Evolutionary conservation across 306 rosid species (phyloP).

Genomic region (Crataegus laevigata): DNA sequence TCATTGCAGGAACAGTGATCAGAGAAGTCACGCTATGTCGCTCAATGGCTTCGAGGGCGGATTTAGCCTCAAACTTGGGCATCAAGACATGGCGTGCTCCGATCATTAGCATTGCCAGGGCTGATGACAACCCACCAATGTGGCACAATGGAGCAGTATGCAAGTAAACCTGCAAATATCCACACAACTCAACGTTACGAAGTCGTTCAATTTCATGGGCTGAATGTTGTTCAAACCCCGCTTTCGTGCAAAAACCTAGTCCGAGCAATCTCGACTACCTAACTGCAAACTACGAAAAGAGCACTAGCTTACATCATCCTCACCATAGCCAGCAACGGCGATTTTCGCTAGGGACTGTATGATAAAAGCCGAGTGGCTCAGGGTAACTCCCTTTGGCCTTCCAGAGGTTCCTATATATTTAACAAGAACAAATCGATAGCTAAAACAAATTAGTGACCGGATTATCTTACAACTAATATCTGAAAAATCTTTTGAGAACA

Average conservation of each 20-base stretch:
- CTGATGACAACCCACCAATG: conserved; percentile 86
- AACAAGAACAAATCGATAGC: conserved; percentile 1
- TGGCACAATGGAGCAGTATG: conserved; percentile 91
- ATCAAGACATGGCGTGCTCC: conserved; percentile 79
- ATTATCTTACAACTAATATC: not conserved
- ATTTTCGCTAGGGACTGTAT: conserved; percentile 78
- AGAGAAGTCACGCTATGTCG: conserved; percentile 59
- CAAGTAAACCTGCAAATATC: conserved; percentile 60
- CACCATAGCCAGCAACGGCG: conserved; percentile 62
- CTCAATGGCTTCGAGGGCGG: conserved; percentile 45
- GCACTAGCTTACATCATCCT: conserved; percentile 68
- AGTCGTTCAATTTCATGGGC: conserved; percentile 1
- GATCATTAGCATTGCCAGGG: conserved; percentile 70
- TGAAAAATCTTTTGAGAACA: not conserved
- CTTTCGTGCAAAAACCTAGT: not conserved
- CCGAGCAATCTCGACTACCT: not conserved
- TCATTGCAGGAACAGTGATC: conserved; percentile 88
- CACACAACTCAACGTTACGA: not conserved
- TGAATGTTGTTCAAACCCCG: not conserved
- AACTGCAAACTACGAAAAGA: not conserved
- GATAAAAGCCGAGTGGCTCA: conserved; percentile 70
- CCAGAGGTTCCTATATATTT: conserved; percentile 73
- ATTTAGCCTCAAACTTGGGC: conserved; percentile 65
- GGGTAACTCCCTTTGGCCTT: conserved; percentile 78
- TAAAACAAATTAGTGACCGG: not conserved